A percentile compares a stretch with the other conserved stretches of the same genome.
phyloP scores from a whole-genome alignment of 495 filamentous ascomycete genomes.

The Hypoxylon trugodes region DNA sequence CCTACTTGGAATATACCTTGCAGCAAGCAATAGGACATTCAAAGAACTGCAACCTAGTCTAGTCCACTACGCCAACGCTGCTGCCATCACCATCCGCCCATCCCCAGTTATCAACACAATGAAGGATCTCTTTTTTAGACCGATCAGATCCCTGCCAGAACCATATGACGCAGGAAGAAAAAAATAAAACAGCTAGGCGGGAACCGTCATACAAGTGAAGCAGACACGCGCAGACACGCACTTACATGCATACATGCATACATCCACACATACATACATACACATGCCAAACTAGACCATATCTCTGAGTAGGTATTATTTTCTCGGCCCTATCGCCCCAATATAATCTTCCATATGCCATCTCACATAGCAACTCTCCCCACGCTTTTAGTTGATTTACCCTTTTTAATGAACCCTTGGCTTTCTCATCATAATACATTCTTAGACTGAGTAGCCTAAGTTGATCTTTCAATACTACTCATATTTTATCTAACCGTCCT shows the following conservation, averaged over 20 bases:
- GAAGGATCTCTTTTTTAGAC: constrained; percentile 47
- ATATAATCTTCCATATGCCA: constrained; percentile 48
- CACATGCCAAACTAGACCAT: constrained; percentile 50
- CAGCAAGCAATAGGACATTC: constrained; percentile 42
- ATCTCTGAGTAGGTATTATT: constrained; percentile 47
- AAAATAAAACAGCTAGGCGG: constrained; percentile 45
- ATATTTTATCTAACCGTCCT: constrained; percentile 38
- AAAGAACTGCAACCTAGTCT: constrained; percentile 44
- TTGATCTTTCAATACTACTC: constrained; percentile 33
- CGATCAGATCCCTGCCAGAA: constrained; percentile 48
- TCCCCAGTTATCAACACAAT: constrained; percentile 47
- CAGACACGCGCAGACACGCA: constrained; percentile 47
- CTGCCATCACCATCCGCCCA: constrained; percentile 45
- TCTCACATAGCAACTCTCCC: constrained; percentile 40
- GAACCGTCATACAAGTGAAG: constrained; percentile 49
- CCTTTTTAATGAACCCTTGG: constrained; percentile 45
- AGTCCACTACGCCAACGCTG: constrained; percentile 43
- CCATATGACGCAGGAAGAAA: constrained; percentile 49
- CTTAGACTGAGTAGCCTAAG: constrained; percentile 40
- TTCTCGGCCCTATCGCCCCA: constrained; percentile 50
- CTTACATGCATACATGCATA: constrained; percentile 43
- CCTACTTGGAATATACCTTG: constrained; percentile 43
- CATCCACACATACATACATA: constrained; percentile 43
- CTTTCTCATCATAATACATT: constrained; percentile 38
- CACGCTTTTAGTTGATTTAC: constrained; percentile 45